Evolutionary conservation across 345 rosid species (phyloP).

Genomic region (Eucalyptus regnans): DNA sequence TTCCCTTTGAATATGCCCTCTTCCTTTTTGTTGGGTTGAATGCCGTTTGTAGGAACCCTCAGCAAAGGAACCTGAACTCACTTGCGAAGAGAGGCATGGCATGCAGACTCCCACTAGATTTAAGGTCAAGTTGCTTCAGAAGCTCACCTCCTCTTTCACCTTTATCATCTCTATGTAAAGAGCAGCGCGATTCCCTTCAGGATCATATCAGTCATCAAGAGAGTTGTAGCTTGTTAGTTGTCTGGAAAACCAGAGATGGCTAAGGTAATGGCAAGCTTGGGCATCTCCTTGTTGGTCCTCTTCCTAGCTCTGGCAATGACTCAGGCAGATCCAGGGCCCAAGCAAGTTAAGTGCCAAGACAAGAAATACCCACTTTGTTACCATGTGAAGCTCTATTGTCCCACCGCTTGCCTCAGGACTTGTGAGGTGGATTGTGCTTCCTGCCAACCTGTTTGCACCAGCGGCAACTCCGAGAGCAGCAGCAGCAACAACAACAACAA

Average conservation of each 20-base stretch:
- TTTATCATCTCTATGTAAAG: background rate
- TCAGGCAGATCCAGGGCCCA: background rate
- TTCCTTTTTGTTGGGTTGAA: background rate
- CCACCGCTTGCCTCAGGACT: background rate
- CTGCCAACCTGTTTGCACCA: background rate
- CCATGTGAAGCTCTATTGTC: background rate
- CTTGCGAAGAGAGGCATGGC: background rate
- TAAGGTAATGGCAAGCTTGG: background rate
- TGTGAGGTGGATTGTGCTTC: background rate
- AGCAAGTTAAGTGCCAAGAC: background rate
- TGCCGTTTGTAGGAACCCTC: background rate
- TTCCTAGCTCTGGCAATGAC: background rate
- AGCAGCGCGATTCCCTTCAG: background rate
- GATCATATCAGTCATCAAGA: background rate
- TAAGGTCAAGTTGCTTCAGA: background rate
- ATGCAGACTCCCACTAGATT: background rate
- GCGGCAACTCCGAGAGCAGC: background rate
- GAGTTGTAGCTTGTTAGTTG: background rate
- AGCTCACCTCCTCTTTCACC: background rate
- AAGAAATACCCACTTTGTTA: background rate
- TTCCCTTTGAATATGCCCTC: background rate
- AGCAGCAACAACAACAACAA: fast-evolving
- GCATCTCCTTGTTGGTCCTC: background rate
- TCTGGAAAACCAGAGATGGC: background rate
- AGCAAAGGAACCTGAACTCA: background rate